phyloP scores from a whole-genome alignment of 2,329 filamentous ascomycete species.

The Scedosporium dehoogii region DNA sequence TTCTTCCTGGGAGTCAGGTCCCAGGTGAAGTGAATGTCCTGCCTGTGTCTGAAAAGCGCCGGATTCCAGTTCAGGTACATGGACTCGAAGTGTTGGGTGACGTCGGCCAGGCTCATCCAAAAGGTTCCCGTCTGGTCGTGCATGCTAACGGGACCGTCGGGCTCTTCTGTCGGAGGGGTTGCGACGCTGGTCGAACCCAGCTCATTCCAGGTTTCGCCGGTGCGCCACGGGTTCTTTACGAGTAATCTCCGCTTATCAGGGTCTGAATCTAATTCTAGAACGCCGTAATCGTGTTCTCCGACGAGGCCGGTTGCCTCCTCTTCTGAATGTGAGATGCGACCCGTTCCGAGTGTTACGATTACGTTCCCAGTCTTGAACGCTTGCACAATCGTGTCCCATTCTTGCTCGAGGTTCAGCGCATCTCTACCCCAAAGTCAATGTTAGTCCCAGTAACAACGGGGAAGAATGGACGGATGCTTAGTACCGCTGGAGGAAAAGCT shows the following conservation, averaged over 20 bases:
- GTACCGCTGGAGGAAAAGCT: conserved; percentile 75
- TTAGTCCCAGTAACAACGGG: background rate
- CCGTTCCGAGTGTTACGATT: conserved; percentile 83
- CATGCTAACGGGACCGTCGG: background rate
- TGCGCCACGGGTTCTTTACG: conserved; percentile 93
- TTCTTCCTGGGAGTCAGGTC: conserved; percentile 40
- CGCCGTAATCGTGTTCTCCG: conserved; percentile 87
- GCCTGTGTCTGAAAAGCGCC: conserved; percentile 64
- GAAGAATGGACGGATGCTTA: background rate
- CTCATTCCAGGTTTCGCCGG: conserved; percentile 22
- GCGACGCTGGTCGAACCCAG: conserved; percentile 27
- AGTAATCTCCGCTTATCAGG: conserved; percentile 58
- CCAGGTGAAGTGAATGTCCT: conserved; percentile 91
- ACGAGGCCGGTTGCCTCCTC: conserved; percentile 75
- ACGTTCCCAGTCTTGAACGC: conserved; percentile 72
- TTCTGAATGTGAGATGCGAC: conserved; percentile 65
- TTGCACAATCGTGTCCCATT: conserved; percentile 69
- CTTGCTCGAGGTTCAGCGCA: conserved; percentile 62
- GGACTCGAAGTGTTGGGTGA: conserved; percentile 87
- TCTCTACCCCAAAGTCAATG: conserved; percentile 38
- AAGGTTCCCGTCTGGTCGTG: conserved; percentile 56
- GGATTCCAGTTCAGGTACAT: conserved; percentile 98
- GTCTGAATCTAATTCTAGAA: conserved; percentile 63
- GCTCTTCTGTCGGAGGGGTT: background rate
- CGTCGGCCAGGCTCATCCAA: conserved; percentile 84